phyloP scores from a whole-genome alignment of 352 stramenopile genomes.

The Phytophthora agathidicida region DNA sequence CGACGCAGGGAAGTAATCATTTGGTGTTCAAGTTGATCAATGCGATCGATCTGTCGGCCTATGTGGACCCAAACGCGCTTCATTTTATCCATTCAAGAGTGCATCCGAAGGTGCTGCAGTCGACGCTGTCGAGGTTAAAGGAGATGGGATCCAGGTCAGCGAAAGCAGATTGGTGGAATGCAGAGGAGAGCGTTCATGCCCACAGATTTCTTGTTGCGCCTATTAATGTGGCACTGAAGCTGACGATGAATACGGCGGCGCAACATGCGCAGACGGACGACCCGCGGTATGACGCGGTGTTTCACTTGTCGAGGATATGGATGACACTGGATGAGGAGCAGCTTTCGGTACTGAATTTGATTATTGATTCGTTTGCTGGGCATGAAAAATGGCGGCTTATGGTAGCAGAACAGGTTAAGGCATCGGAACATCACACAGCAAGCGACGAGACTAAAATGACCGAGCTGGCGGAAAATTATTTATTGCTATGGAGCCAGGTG shows the following conservation, averaged over 20 bases:
- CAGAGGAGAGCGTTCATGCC: slow-evolving; percentile 65
- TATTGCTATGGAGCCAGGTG: slow-evolving; percentile 71
- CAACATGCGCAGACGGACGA: slow-evolving; percentile 76
- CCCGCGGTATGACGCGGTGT: slow-evolving; percentile 75
- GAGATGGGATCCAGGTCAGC: slow-evolving; percentile 79
- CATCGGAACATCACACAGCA: slow-evolving; percentile 54
- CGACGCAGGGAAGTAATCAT: slow-evolving; percentile 45
- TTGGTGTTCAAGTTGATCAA: slow-evolving; percentile 91
- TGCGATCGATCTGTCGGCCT: slow-evolving; percentile 84
- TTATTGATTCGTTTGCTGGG: slow-evolving; percentile 71
- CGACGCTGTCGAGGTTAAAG: slow-evolving; percentile 76
- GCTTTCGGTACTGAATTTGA: slow-evolving; percentile 73
- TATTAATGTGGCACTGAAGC: slow-evolving; percentile 83
- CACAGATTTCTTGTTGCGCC: slow-evolving; percentile 86
- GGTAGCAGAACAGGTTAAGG: slow-evolving; percentile 74
- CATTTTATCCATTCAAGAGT: slow-evolving; percentile 89
- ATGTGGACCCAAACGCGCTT: slow-evolving; percentile 84
- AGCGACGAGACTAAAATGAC: slow-evolving; percentile 49
- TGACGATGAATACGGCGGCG: slow-evolving; percentile 89
- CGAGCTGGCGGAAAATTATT: slow-evolving; percentile 68
- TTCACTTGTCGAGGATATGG: slow-evolving; percentile 82
- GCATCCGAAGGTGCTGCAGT: slow-evolving; percentile 78
- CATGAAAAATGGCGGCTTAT: slow-evolving; percentile 81
- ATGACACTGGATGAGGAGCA: slow-evolving; percentile 86
- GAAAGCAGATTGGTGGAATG: slow-evolving; percentile 79